phyloP scores from a whole-genome alignment of 106 monocot genomes.

The Posidonia australis region DNA sequence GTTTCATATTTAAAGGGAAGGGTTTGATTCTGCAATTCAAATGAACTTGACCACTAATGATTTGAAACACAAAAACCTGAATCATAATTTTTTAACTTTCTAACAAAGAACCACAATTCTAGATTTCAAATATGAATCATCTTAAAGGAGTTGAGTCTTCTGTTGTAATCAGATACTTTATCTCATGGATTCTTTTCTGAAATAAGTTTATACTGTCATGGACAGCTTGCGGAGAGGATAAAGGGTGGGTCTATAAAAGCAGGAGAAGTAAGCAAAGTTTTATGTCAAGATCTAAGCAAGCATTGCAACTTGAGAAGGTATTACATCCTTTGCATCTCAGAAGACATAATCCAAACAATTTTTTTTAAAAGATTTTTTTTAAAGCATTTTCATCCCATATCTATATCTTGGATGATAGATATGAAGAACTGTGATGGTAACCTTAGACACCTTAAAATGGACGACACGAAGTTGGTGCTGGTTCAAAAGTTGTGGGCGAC shows the following conservation, averaged over 20 bases:
- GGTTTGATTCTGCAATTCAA: neutral
- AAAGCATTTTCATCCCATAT: neutral
- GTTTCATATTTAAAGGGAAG: neutral
- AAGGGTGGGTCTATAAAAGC: conserved; percentile 36
- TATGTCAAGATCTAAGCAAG: conserved; percentile 74
- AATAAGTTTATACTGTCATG: neutral
- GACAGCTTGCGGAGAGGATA: conserved; percentile 69
- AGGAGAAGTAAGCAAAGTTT: conserved; percentile 53
- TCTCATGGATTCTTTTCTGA: neutral
- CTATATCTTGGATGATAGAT: neutral
- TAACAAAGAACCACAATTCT: neutral
- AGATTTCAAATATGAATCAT: neutral
- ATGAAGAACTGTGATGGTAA: neutral
- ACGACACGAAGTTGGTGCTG: too few relatives aligned
- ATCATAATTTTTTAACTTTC: too few relatives aligned
- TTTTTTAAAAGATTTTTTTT: too few relatives aligned
- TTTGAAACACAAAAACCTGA: too few relatives aligned
- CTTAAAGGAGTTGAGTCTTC: neutral
- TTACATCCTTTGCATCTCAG: neutral
- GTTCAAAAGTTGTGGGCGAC: too few relatives aligned
- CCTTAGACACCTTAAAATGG: neutral
- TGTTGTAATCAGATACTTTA: neutral
- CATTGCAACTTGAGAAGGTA: conserved; percentile 41
- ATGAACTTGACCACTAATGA: too few relatives aligned
- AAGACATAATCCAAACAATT: too few relatives aligned